Conservation (phyloP, 345 rosid species). For the Conringia planisiliqua region DNA sequence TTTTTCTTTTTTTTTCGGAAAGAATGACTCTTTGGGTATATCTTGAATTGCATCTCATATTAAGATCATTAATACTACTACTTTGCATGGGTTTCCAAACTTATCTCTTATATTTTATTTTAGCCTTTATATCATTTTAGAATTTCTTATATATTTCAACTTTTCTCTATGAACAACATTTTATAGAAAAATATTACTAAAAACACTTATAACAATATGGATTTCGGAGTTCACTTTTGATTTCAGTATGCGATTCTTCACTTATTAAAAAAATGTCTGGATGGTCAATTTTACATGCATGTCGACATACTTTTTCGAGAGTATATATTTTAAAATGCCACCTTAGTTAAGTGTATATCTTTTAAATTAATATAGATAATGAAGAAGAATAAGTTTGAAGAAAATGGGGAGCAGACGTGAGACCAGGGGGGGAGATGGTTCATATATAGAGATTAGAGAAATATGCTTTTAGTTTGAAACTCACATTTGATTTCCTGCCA, state of each 20-base stretch:
- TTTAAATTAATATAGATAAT: not conserved
- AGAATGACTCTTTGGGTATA: too few relatives aligned
- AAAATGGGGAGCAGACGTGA: constrained; percentile 15
- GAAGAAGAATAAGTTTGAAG: not conserved
- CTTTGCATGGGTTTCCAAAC: too few relatives aligned
- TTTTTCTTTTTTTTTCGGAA: too few relatives aligned
- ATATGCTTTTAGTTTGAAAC: not conserved
- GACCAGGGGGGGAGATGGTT: not conserved
- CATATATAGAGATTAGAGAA: not conserved
- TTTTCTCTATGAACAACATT: not conserved
- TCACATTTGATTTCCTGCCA: constrained; percentile 1
- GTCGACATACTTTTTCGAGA: not conserved
- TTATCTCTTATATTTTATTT: not conserved
- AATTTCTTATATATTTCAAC: not conserved
- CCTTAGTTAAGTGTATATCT: not conserved
- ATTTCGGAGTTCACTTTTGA: not conserved
- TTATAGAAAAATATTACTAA: not conserved
- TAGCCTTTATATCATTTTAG: not conserved
- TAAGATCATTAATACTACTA: too few relatives aligned
- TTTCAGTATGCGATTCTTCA: not conserved
- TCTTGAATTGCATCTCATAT: too few relatives aligned
- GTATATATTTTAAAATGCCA: not conserved
- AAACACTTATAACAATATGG: not conserved
- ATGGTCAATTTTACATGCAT: not conserved
- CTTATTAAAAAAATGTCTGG: not conserved